Evolutionary conservation across 805 yeast genomes (phyloP).

Genomic region (Jamesozyma jinghongensis): DNA sequence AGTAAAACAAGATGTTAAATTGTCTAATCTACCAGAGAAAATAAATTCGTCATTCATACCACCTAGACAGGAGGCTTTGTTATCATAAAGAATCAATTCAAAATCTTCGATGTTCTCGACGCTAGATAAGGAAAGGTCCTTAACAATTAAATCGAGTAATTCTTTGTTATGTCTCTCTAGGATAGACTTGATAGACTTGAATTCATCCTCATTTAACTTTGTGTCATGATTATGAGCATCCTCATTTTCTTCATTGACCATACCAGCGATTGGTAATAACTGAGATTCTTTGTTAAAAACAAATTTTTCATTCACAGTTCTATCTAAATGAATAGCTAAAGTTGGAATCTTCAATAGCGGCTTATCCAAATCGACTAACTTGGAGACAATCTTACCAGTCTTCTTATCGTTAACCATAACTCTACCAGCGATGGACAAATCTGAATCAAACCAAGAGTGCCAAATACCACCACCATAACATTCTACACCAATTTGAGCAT

Average conservation of each 20-base stretch:
- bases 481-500: slow-evolving; percentile 85
- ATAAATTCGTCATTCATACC: slow-evolving; percentile 87
- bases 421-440: slow-evolving; percentile 84
- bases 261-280: slow-evolving; percentile 76
- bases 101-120: slow-evolving; percentile 71
- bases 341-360: slow-evolving; percentile 91
- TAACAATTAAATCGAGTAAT: slow-evolving; percentile 58
- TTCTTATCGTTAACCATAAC: slow-evolving; percentile 53
- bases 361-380: slow-evolving; percentile 66
- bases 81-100: slow-evolving; percentile 77
- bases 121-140: slow-evolving; percentile 43
- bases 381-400: slow-evolving; percentile 46
- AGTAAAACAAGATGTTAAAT: slow-evolving; percentile 78
- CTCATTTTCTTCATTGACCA: slow-evolving; percentile 30
- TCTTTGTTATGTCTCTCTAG: slow-evolving; percentile 70
- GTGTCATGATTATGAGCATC: slow-evolving; percentile 26
- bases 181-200: slow-evolving; percentile 54
- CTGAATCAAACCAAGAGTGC: slow-evolving; percentile 97
- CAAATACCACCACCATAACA: slow-evolving; percentile 94
- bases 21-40: slow-evolving; percentile 86
- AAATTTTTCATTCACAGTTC: slow-evolving; percentile 67
- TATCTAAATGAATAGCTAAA: slow-evolving; percentile 81
- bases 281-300: slow-evolving; percentile 87
- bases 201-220: slow-evolving; percentile 43
- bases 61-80: slow-evolving; percentile 75